Base-by-base conservation (phyloP, 2,329 filamentous ascomycete species). In the Xylariales sp. region DNA sequence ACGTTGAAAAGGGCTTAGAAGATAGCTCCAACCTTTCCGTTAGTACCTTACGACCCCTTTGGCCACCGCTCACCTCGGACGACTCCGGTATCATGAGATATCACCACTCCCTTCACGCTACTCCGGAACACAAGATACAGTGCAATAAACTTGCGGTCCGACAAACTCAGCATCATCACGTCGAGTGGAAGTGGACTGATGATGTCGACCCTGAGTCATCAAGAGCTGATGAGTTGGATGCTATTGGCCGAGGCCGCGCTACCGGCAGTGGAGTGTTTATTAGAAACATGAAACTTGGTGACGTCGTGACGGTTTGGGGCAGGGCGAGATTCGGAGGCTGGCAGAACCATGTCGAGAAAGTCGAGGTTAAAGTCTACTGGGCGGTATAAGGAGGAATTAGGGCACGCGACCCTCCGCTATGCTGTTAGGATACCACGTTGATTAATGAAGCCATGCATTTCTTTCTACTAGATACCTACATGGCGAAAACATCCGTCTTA, bases 281-380 rank as follows among this genome's bases (percentile, higher is more conserved):
- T 24, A 69, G 73, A 12, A 64, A 60, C 33, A 53, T 84, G 48
- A 71, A 68, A 48, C 48, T 78, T n/a, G 80, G 80, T 1, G 80
- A 84, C 49, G 70, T 79, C 14, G 60, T 83, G 9, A 82, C 78
- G 0, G 52, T 83, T 2, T 83, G 79, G 79, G 78, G 63, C 1
- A 79, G 74, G 57, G 69, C 76, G 2, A 68, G 78, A 44, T 82
- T 77, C 42, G 57, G 54, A 0, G 70, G 61, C 0, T 84, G 80
- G 80, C 33, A 40, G 1, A 82, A 82, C 46, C 39, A 59, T 10
- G 56, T 82, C 8, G 56, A 73, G 34, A 64, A 59, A 10, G 71
- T 74, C 2, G 65, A 67, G 54, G 60, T 82, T 21, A 73, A 77
- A 43, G 65, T 82, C 19, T 82, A 77, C 52, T 83, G 76, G 75